phyloP scores from a whole-genome alignment of 2,329 filamentous ascomycete species.

The Aspergillus tamarii region DNA sequence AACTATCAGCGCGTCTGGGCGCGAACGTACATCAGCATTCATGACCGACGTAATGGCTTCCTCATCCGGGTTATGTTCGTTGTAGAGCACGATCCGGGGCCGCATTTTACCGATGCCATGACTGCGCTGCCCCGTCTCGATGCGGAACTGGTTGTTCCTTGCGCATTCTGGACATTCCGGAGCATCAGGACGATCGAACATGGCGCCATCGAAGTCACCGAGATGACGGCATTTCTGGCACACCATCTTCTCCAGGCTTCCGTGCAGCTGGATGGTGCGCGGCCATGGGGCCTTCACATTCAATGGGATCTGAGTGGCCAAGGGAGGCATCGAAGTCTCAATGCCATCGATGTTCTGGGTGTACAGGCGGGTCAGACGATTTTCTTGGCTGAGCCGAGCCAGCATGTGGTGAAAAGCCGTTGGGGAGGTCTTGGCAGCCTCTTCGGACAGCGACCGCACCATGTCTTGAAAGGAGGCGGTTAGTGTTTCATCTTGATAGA shows the following conservation, averaged over 20 bases:
- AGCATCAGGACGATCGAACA: conserved; percentile 83
- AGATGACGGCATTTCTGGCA: conserved; percentile 89
- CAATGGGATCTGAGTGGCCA: conserved; percentile 80
- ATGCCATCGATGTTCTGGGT: conserved; percentile 97
- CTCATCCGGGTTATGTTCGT: conserved; percentile 94
- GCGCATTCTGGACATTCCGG: conserved; percentile 78
- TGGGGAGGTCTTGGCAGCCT: conserved; percentile 76
- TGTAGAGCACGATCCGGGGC: conserved; percentile 94
- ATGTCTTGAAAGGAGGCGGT: conserved; percentile 94
- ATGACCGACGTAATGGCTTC: conserved; percentile 94
- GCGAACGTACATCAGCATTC: conserved; percentile 77
- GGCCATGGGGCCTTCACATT: conserved; percentile 89
- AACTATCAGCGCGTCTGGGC: conserved; percentile 90
- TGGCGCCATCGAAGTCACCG: conserved; percentile 71
- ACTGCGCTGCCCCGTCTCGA: conserved; percentile 80
- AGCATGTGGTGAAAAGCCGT: conserved; percentile 93
- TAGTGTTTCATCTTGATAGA: conserved; percentile 88
- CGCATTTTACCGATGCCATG: conserved; percentile 89
- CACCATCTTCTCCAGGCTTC: conserved; percentile 92
- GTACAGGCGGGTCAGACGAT: conserved; percentile 85
- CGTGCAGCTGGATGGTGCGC: conserved; percentile 88
- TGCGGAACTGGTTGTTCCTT: conserved; percentile 74
- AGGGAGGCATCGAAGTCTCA: conserved; percentile 78
- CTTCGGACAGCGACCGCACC: conserved; percentile 83
- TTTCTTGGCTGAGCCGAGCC: conserved; percentile 84